Percentiles rank a stretch among this genome's conserved stretches.
Conservation (phyloP, 2,329 filamentous ascomycete species). For the Hymenoscyphus fraxineus region DNA sequence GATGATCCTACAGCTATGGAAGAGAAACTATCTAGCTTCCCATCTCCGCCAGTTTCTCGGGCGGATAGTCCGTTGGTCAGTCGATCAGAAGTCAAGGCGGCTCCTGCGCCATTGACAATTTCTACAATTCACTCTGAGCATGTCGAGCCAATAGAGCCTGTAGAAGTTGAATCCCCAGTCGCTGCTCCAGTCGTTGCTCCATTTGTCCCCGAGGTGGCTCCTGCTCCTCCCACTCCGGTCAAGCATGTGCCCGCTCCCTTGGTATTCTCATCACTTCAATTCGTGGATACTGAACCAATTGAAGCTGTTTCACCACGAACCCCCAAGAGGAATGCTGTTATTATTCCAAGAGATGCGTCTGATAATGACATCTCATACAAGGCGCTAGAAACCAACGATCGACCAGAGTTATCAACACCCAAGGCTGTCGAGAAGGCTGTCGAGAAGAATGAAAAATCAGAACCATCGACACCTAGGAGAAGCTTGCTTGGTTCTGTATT, state of each 20-base stretch:
- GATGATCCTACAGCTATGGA: conserved; percentile 47
- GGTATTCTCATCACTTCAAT: conserved; percentile 32
- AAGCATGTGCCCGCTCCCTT: conserved; percentile 29
- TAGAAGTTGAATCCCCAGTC: conserved; percentile 5
- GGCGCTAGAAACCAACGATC: not conserved
- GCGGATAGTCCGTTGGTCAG: conserved; percentile 29
- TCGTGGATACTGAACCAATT: conserved; percentile 32
- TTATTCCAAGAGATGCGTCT: conserved; percentile 47
- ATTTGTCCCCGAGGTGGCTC: not conserved
- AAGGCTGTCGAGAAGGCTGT: conserved; percentile 1
- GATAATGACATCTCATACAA: conserved; percentile 29
- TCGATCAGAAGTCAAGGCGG: conserved; percentile 1
- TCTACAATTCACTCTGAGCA: conserved; percentile 43
- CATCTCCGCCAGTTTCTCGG: conserved; percentile 46
- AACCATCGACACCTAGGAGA: conserved; percentile 40
- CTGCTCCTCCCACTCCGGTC: conserved; percentile 10
- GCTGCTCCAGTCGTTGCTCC: conserved; percentile 9
- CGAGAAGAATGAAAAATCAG: not conserved
- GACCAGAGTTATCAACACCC: not conserved
- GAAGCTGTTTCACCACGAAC: conserved; percentile 41
- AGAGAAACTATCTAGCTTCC: conserved; percentile 52
- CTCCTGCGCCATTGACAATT: conserved; percentile 33
- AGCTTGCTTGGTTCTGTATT: conserved; percentile 43
- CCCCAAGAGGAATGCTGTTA: conserved; percentile 53
- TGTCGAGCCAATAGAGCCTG: conserved; percentile 30